Base-by-base conservation (phyloP, 495 filamentous ascomycete genomes). In the Hyaloscypha variabilis region DNA sequence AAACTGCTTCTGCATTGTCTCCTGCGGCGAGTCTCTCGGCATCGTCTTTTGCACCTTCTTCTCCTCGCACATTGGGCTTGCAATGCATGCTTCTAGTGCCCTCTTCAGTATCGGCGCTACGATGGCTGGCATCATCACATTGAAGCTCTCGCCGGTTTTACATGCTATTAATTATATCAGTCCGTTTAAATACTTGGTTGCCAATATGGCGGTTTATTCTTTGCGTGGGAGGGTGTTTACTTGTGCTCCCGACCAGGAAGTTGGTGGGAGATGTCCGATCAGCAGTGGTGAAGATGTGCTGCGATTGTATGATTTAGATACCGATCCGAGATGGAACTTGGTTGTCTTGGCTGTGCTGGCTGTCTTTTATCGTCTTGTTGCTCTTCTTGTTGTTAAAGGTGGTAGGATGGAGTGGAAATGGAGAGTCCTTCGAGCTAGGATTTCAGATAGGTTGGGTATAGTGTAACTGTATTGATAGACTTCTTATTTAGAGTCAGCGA, bases 81-180 rank as follows among this genome's bases (percentile, higher is more conserved):
- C 53, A 8, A 56, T 56, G 53, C 53, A 56, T 56, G 26, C 23
- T 29, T 56, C 53, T 29, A 56, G 53, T 56, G 53, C 26, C 6
- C 14, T 56, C 11, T 56, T 56, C 25, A 56, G 53, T 30, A 26
- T 56, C 26, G 53, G 53, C 6, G 25, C 53, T 29, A 30, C 53
- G 19, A 56, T 56, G 53, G 53, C 53, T 29, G 53, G 53, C 3
- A 30, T 56, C 25, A 25, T 56, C 6, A 56, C 23, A 6, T 56
- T 56, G 26, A 25, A 29, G 14, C 53, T 56, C 6, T 24, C 53
- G 17, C 17, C 23, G 19, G 49, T 51, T 6, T 24, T 51, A 19
- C 49, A 51, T 19, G 26, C 23, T 17, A 29, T 56, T 6, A 56
- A 56, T 30, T 56, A 56, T 56, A 8, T 26, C 53, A 56, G 26